Conservation (phyloP, 805 yeast species). For the Allodekkera sacchari region DNA sequence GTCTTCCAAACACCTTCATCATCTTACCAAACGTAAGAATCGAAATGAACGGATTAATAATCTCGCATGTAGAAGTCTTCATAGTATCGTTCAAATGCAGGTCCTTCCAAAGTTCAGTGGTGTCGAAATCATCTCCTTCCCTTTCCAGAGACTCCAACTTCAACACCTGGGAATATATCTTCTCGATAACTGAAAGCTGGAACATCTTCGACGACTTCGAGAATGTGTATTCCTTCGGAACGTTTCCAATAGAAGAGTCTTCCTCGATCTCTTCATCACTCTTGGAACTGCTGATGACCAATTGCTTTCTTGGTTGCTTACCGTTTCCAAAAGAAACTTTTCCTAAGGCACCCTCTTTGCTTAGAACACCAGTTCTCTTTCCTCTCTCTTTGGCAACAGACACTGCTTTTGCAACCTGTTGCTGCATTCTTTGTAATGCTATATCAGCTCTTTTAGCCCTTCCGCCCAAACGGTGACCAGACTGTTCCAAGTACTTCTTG, state of each 20-base stretch:
- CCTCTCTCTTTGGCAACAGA: constrained; percentile 82
- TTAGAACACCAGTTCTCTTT: constrained; percentile 53
- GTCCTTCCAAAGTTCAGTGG: constrained; percentile 62
- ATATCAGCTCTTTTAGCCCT: constrained; percentile 77
- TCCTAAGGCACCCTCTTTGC: constrained; percentile 82
- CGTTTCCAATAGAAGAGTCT: constrained; percentile 15
- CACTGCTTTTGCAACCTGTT: constrained; percentile 93
- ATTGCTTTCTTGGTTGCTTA: constrained; percentile 81
- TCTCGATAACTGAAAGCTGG: constrained; percentile 64
- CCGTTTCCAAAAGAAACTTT: constrained; percentile 71
- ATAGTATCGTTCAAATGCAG: constrained; percentile 63
- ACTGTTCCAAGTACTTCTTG: constrained; percentile 81
- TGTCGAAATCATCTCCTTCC: constrained; percentile 39
- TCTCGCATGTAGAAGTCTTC: constrained; percentile 37
- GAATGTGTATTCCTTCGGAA: constrained; percentile 25
- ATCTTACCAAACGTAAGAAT: constrained; percentile 81
- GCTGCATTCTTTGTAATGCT: constrained; percentile 95
- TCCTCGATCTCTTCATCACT: constrained; percentile 13
- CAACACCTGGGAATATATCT: constrained; percentile 67
- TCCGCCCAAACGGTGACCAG: constrained; percentile 87
- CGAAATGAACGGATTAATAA: constrained; percentile 75
- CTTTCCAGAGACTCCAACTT: constrained; percentile 71
- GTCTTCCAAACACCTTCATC: constrained; percentile 79
- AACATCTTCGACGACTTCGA: constrained; percentile 37
- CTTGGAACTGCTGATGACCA: constrained; percentile 42